phyloP scores from a whole-genome alignment of 2,329 filamentous ascomycete species.

The Macrophomina tecta region DNA sequence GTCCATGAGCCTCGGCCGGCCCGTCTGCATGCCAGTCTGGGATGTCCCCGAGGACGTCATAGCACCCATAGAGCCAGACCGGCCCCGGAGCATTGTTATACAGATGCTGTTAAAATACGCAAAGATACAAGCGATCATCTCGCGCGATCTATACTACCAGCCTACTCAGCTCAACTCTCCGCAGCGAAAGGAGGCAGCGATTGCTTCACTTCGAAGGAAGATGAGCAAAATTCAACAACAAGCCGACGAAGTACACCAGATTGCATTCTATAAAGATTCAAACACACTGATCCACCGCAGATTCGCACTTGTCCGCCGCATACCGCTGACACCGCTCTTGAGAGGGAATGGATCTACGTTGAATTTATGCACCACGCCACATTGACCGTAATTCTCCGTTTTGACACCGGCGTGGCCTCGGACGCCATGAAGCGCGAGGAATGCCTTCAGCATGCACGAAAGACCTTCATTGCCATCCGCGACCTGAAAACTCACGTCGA shows the following conservation, averaged over 20 bases:
- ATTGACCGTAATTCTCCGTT: conserved; percentile 40
- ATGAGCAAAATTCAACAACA: conserved; percentile 34
- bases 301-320: conserved; percentile 29
- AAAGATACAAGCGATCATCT: conserved; percentile 38
- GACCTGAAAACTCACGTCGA: conserved; percentile 36
- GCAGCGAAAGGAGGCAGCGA: conserved; percentile 25
- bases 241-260: conserved; percentile 34
- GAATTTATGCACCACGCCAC: conserved; percentile 44
- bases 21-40: conserved; percentile 38
- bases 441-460: conserved; percentile 41
- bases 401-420: conserved; percentile 40
- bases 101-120: conserved; percentile 38
- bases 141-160: conserved; percentile 29
- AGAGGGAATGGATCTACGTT: conserved; percentile 41
- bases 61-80: conserved; percentile 35
- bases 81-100: conserved; percentile 36
- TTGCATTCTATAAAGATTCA: not conserved
- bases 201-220: conserved; percentile 33
- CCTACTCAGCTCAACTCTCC: conserved; percentile 35
- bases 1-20: conserved; percentile 40
- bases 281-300: conserved; percentile 32
- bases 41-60: conserved; percentile 36
- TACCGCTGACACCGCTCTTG: conserved; percentile 32
- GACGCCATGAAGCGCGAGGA: conserved; percentile 39
- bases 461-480: conserved; percentile 38